Conservation (phyloP, 805 yeast genomes). For the Metschnikowia cubensis region DNA sequence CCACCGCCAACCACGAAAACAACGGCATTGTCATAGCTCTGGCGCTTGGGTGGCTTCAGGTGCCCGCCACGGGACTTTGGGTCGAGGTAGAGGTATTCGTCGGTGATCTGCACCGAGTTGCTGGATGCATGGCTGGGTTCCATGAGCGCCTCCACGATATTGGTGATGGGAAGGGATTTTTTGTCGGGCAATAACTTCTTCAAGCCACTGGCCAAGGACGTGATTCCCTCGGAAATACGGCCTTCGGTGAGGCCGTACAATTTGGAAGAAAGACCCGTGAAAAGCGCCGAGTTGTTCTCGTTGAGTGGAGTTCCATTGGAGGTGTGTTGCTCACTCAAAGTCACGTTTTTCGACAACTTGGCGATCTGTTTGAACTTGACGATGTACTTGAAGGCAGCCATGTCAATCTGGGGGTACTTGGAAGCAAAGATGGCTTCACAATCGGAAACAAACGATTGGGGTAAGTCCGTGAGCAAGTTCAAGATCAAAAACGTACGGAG, state of each 20-base stretch:
- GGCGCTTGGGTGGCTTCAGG: slow-evolving; percentile 83
- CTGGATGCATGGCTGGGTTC: slow-evolving; percentile 68
- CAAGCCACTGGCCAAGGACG: slow-evolving; percentile 81
- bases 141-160: slow-evolving; percentile 86
- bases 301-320: slow-evolving; percentile 24
- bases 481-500: slow-evolving; percentile 84
- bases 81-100: slow-evolving; percentile 86
- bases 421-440: slow-evolving; percentile 58
- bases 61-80: slow-evolving; percentile 90
- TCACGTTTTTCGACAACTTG: slow-evolving; percentile 36
- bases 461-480: slow-evolving; percentile 48
- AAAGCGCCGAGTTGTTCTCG: slow-evolving; percentile 51
- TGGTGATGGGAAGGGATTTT: slow-evolving; percentile 83
- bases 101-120: slow-evolving; percentile 68
- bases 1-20: slow-evolving; percentile 98
- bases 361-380: slow-evolving; percentile 77
- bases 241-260: slow-evolving; percentile 83
- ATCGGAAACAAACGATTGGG: slow-evolving; percentile 36
- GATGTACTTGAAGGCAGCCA: slow-evolving; percentile 66
- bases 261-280: slow-evolving; percentile 70
- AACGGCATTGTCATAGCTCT: slow-evolving; percentile 71
- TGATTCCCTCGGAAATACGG: slow-evolving; percentile 81
- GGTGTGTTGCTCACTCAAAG: slow-evolving; percentile 24
- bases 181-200: slow-evolving; percentile 85
- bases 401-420: slow-evolving; percentile 49